Conservation (phyloP, 257 asterid genomes). For the Solanum sejunctum region DNA sequence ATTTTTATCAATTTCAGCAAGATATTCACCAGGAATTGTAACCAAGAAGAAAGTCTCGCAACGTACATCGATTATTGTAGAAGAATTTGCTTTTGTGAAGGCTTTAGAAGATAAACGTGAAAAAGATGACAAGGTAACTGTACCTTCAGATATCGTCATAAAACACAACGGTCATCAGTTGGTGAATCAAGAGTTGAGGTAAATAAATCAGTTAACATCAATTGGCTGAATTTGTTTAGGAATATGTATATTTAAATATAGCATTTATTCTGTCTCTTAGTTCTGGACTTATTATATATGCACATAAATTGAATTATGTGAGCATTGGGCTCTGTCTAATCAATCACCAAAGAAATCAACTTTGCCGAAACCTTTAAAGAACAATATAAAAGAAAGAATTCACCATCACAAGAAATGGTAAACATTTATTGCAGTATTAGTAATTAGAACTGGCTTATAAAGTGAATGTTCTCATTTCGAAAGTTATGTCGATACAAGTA, state of each 20-base stretch:
- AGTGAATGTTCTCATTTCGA: not conserved
- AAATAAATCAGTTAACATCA: not conserved
- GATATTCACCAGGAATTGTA: not conserved
- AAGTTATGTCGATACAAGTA: not conserved
- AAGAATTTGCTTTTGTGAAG: not conserved
- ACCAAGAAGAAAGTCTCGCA: not conserved
- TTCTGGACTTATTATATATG: not conserved
- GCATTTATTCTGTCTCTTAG: not conserved
- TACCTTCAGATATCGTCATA: not conserved
- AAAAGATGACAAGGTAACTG: not conserved
- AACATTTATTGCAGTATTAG: not conserved
- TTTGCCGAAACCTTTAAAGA: not conserved
- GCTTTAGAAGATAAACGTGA: not conserved
- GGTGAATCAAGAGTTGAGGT: not conserved
- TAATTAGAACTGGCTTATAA: not conserved
- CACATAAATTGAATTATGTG: not conserved
- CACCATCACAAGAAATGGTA: not conserved
- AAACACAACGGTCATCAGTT: not conserved
- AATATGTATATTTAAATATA: not conserved
- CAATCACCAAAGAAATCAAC: no score
- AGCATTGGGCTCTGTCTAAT: not conserved
- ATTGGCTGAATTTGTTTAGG: not conserved
- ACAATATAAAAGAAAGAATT: not conserved
- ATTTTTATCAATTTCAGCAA: not conserved
- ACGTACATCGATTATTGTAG: not conserved